Evolutionary conservation across 805 yeast species (phyloP), one percentile per base, ranked within the genome.

Genomic region (Peterozyma toletana): DNA sequence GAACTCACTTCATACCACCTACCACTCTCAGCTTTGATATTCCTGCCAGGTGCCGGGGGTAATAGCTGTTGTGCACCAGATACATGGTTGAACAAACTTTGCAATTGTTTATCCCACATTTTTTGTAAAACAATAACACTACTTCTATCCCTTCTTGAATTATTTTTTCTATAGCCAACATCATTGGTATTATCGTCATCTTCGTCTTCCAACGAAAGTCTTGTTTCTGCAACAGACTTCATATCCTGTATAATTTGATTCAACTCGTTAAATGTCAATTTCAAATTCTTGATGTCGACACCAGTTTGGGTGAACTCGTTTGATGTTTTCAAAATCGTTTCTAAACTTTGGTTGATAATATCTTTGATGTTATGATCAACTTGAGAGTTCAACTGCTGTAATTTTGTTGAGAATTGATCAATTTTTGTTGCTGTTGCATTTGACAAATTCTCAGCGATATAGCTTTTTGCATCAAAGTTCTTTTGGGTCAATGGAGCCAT

Each of bases 21-120:
- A 2, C 84, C 83, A 57, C 88, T 79, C 53, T 89, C 93, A 9
- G 80, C 75, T 15, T 87, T 64, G 2, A 89, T 76, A 59, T 88
- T 96, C 40, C 96, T 73, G 3, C 90, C 93, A 0, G 90, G 87
- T 7, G 76, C 59, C 1, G 86, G 78, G 16, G 88, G 84, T 34
- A 89, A 69, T 47, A 74, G 77, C 54, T 85, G 85, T 53, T 86
- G 90, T 1, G 95, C 89, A n/a, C 96, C 95, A 50, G 90, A 96
- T 13, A 90, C 95, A 49, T 84, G 87, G 52, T 79, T 79, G 60
- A 83, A 88, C 41, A 89, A 63, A 9, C 77, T 72, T 43, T 75
- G 77, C 55, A 89, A 66, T 55, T 85, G 88, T 37, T 70, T 69
- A 13, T 80, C 84, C 96, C 96, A 88, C 68, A 85, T 76, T 53